Percentiles rank a stretch among this genome's conserved stretches.
These are phyloP conservation scores for Coemansia sp. DNA, from an alignment of 192 early-diverging fungal species.

Conservation along the genomic window DNA sequence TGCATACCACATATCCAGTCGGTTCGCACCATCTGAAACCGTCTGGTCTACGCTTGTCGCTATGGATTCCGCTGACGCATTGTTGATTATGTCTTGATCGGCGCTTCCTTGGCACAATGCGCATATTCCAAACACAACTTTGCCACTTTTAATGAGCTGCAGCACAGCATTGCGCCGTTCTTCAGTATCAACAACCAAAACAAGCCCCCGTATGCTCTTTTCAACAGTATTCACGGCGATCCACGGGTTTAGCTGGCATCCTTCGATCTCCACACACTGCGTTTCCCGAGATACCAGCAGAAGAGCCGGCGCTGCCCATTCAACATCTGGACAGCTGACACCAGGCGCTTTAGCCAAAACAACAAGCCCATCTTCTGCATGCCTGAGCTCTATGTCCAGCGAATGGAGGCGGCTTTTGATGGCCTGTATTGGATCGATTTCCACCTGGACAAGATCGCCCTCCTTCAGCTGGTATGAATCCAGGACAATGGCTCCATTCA, in stretches of 20 bases:
- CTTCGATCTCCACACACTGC: background rate
- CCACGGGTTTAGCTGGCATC: slow-evolving; percentile 28
- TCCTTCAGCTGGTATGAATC: slow-evolving; percentile 54
- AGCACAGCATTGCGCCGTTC: slow-evolving; percentile 11
- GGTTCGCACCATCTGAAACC: background rate
- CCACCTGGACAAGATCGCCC: slow-evolving; percentile 56
- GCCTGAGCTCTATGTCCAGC: slow-evolving; percentile 52
- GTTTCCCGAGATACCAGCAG: slow-evolving; percentile 5
- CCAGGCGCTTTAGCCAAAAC: slow-evolving; percentile 65
- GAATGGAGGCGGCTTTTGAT: slow-evolving; percentile 47
- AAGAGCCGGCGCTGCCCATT: slow-evolving; percentile 32
- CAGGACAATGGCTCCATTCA: slow-evolving; percentile 57
- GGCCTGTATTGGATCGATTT: slow-evolving; percentile 45
- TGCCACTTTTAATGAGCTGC: slow-evolving; percentile 10
- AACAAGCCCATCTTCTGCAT: slow-evolving; percentile 58
- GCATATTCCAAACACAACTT: slow-evolving; percentile 16
- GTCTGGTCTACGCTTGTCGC: background rate
- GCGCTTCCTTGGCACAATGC: slow-evolving; percentile 53
- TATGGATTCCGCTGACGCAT: slow-evolving; percentile 35
- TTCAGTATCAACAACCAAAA: slow-evolving; percentile 29
- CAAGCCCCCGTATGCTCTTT: slow-evolving; percentile 59
- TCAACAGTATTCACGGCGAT: slow-evolving; percentile 58
- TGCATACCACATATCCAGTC: slow-evolving; percentile 22
- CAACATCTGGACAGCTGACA: slow-evolving; percentile 18
- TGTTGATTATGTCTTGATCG: slow-evolving; percentile 22